Evolutionary conservation across 192 early-diverging fungal genomes (phyloP).

Genomic region (Gigaspora rosea): DNA sequence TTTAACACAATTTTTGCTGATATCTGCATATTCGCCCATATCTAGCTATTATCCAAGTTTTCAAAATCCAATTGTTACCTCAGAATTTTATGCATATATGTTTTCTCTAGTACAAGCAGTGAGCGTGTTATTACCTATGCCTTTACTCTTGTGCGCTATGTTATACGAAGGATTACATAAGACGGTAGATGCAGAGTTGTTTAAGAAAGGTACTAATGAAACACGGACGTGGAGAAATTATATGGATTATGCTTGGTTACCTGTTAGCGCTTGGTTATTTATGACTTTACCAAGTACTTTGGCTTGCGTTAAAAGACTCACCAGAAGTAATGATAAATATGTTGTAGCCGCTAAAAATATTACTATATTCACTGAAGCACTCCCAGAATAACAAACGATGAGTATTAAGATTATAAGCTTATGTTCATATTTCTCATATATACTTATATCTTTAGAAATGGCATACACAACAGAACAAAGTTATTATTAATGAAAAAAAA

Average conservation of each 20-base stretch:
- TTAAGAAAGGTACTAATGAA: slow-evolving; percentile 42
- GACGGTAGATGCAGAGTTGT: slow-evolving; percentile 43
- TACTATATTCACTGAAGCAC: slow-evolving; percentile 27
- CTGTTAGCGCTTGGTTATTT: slow-evolving; percentile 51
- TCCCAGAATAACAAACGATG: neutral
- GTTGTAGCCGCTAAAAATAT: slow-evolving; percentile 40
- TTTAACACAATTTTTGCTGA: slow-evolving; percentile 47
- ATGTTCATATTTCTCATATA: neutral
- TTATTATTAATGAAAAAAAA: too few relatives aligned
- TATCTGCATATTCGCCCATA: slow-evolving; percentile 21
- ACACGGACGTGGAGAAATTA: slow-evolving; percentile 40
- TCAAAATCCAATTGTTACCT: slow-evolving; percentile 42
- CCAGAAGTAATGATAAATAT: slow-evolving; percentile 40
- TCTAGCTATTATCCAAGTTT: slow-evolving; percentile 19
- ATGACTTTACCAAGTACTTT: slow-evolving; percentile 53
- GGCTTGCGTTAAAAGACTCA: slow-evolving; percentile 46
- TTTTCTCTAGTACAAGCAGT: slow-evolving; percentile 46
- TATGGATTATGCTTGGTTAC: slow-evolving; percentile 44
- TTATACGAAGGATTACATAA: slow-evolving; percentile 52
- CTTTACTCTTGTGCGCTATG: slow-evolving; percentile 41
- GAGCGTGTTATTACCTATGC: slow-evolving; percentile 46
- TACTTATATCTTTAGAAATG: neutral
- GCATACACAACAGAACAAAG: too few relatives aligned
- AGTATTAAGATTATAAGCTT: neutral
- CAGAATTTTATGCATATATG: slow-evolving; percentile 43